A percentile compares a stretch with the other conserved stretches of the same genome.
Conservation (phyloP, 208 protist species). For the Vickermania ingenoplastis region DNA sequence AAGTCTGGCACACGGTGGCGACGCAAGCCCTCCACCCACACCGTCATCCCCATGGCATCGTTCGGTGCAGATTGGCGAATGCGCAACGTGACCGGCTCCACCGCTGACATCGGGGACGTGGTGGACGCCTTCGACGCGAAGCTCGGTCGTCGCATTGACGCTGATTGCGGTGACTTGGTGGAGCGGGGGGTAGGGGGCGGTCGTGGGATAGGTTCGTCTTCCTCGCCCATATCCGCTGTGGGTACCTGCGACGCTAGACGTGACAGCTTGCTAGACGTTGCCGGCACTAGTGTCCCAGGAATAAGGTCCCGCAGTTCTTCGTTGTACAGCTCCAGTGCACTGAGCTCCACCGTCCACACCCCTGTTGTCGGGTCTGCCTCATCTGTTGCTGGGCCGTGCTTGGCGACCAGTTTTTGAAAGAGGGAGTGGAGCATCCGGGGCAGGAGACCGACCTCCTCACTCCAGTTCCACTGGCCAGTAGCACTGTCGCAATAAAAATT, state of each 20-base stretch:
- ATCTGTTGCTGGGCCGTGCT: neutral
- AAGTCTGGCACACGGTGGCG: constrained; percentile 22
- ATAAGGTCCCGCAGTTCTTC: constrained; percentile 69
- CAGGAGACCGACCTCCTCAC: constrained; percentile 20
- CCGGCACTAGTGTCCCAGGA: neutral
- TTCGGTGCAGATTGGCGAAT: neutral
- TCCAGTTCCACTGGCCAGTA: neutral
- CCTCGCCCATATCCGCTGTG: neutral
- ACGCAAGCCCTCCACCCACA: constrained; percentile 40
- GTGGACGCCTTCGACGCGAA: neutral
- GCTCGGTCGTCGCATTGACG: neutral
- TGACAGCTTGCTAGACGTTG: neutral
- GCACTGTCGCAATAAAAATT: constrained; percentile 5
- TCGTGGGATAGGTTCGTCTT: neutral
- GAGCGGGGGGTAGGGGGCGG: neutral
- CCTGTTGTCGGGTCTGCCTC: neutral
- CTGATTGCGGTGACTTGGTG: neutral
- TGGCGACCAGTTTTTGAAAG: constrained; percentile 18
- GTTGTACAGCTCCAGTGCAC: constrained; percentile 72
- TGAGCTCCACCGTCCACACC: constrained; percentile 18
- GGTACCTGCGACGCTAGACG: neutral
- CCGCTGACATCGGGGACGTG: neutral
- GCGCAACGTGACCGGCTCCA: neutral
- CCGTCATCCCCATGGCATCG: constrained; percentile 8
- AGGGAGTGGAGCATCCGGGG: constrained; percentile 39